Evolutionary conservation across 1,284 basidiomycete genomes (phyloP).

Genomic region (Leccinum huronense): DNA sequence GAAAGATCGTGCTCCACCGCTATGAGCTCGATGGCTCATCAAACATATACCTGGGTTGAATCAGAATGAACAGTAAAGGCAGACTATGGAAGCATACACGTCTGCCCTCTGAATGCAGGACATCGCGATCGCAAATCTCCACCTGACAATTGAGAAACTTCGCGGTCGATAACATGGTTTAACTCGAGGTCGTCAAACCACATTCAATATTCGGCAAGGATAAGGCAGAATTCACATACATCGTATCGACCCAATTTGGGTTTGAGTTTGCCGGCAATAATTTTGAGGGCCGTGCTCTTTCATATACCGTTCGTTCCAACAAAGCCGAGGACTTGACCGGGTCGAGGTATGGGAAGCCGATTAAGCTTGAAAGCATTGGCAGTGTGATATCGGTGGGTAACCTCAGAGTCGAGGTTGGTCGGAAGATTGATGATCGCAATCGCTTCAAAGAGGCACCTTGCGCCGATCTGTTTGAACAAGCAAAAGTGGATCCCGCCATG

Average conservation of each 20-base stretch:
- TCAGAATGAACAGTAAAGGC: constrained; percentile 4
- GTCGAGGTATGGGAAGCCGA: constrained; percentile 90
- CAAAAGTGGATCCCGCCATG: constrained; percentile 8
- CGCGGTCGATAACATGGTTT: constrained; percentile 79
- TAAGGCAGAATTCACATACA: constrained; percentile 46
- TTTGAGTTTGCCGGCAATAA: constrained; percentile 93
- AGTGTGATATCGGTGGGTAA: constrained; percentile 89
- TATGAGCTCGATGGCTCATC: constrained; percentile 96
- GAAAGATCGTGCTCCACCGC: constrained; percentile 98
- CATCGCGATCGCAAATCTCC: constrained; percentile 96
- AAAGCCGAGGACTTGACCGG: constrained; percentile 92
- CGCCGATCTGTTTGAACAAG: constrained; percentile 6
- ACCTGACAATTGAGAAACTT: constrained; percentile 84
- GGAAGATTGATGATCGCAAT: constrained; percentile 41
- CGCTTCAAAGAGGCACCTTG: constrained; percentile 1
- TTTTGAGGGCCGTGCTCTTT: constrained; percentile 94
- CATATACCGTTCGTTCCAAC: constrained; percentile 99
- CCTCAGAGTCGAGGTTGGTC: constrained; percentile 90
- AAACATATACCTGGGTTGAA: constrained; percentile 79
- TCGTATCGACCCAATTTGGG: constrained; percentile 91
- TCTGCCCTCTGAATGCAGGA: constrained; percentile 90
- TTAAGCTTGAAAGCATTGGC: constrained; percentile 99
- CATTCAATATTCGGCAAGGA: constrained; percentile 4
- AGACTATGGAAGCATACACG: constrained; percentile 56
- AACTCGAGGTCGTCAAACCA: constrained; percentile 72